Evolutionary conservation across 2,329 filamentous ascomycete genomes (phyloP), one percentile per base, ranked within the genome.

Genomic region (Camptophora hylomeconis): DNA sequence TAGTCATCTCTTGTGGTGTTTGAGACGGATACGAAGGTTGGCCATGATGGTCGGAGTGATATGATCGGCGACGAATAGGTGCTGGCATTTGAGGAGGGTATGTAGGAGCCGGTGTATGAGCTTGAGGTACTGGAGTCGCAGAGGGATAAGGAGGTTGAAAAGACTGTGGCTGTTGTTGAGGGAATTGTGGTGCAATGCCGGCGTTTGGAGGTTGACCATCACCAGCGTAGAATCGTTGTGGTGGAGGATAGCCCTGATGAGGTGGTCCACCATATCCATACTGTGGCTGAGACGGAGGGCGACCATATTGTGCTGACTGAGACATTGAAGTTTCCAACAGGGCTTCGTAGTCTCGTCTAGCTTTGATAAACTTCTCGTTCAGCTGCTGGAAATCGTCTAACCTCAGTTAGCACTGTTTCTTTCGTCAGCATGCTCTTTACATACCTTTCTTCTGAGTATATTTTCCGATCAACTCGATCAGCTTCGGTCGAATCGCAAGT

Each of bases 331-430:
- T 80, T 55, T 98, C 89, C 12, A 98, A 65, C n/a, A 98, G 67
- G 17, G 81, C 76, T 57, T 98, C 89, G 52, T 98, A 98, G 57
- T 98, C 89, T 46, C 87, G 73, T 40, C 89, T 77, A 24, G 89
- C 89, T 58, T 98, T 98, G 65, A 98, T 95, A 56, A 98, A 98
- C 60, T 95, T 95, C 56, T 98, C 89, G 49, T 98, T 98, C 38
- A 98, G 64, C 52, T 95, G 87, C 2, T 89, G 94, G 50, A 98
- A 95, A 54, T 98, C 89, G 56, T 98, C 89, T 92, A 41, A 7
- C 12, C 11, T 3, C 28, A 17, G 43, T 51, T 38, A 58, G 53
- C 30, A 41, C 31, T 17, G 9, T 20, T 23, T 20, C 26, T 18
- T 15, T 17, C 21, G 19, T 17, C 21, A 17, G 3, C 9, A 18